Evolutionary conservation across 2,329 filamentous ascomycete genomes (phyloP), one percentile per base, ranked within the genome.

Genomic region (Microcyclosporella mali): DNA sequence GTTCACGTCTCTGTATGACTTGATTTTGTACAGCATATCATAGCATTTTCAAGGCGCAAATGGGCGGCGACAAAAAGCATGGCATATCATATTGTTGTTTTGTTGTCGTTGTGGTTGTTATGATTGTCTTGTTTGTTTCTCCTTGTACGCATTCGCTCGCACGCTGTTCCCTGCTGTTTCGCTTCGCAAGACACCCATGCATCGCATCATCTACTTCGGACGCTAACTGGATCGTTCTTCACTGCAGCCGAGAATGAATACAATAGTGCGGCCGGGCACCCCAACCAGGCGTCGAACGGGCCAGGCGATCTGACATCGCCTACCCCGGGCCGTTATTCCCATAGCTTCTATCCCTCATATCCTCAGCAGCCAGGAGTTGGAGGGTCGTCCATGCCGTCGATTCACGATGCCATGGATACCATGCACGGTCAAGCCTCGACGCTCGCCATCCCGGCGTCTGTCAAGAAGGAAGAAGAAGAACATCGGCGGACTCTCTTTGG

Each of bases 301-400:
- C 70, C 75, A 49, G 53, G 67, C 39, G 65, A 70, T 47, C 59
- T 73, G 45, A 59, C 62, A 52, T 72, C 78, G 41, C 68, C 74
- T 47, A 77, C 80, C 49, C 84, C 89, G 59, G 74, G 85, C 49
- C 83, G 86, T 54, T 82, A 82, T 43, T 71, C 79, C 32, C 85
- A 92, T 48, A 81, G 83, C 53, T 94, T 92, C 66, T 88, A 88
- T 58, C 73, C 78, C 29, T 74, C 74, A 21, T 87, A 85, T 59
- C 78, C 82, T 41, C 71, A 40, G 74, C 77, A 58, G 68, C 80
- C 75, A 47, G 73, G 72, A 39, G 69, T 69, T 48, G 74, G 73
- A 41, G 74, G 60, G 10, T 72, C 72, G 31, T 72, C 81, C 15
- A 83, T 90, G 72, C 71, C 77, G 4, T 78, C 84, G 37, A 75